Conservation (phyloP, 2,329 filamentous ascomycete species). For the Drechslera avenae region DNA sequence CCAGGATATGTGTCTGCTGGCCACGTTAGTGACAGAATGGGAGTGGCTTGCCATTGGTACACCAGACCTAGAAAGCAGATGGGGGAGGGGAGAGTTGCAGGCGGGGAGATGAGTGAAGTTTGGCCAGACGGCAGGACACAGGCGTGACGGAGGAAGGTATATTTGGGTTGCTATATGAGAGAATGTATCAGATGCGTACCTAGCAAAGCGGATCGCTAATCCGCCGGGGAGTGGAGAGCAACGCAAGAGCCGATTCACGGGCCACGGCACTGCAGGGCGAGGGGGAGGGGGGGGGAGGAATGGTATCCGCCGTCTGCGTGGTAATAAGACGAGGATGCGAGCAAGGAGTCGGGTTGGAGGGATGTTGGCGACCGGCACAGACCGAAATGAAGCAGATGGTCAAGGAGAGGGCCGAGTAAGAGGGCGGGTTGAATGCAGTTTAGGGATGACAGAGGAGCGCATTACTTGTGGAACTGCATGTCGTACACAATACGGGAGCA, state of each 20-base stretch:
- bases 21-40: conserved; percentile 9
- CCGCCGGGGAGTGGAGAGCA: conserved; percentile 30
- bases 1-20: conserved; percentile 8
- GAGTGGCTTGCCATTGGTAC: conserved; percentile 25
- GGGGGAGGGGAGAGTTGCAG: conserved; percentile 12
- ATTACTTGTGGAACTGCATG: conserved; percentile 32
- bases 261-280: conserved; percentile 25
- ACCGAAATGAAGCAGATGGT: conserved; percentile 19
- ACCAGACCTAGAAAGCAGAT: conserved; percentile 15
- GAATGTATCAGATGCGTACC: conserved; percentile 43
- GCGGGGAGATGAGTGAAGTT: conserved; percentile 15
- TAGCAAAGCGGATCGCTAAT: conserved; percentile 33
- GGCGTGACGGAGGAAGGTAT: conserved; percentile 16
- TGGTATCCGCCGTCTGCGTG: conserved; percentile 28
- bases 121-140: conserved; percentile 5
- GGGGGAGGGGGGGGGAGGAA: conserved; percentile 26
- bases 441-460: conserved; percentile 8
- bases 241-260: conserved; percentile 33
- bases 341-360: conserved; percentile 18
- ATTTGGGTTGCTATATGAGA: conserved; percentile 30
- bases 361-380: conserved; percentile 27
- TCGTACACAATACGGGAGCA: conserved; percentile 24
- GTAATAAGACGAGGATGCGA: conserved; percentile 36
- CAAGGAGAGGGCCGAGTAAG: conserved; percentile 6
- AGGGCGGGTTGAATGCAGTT: neutral